phyloP scores from a whole-genome alignment of 345 rosid species.

The Linum usitatissimum region DNA sequence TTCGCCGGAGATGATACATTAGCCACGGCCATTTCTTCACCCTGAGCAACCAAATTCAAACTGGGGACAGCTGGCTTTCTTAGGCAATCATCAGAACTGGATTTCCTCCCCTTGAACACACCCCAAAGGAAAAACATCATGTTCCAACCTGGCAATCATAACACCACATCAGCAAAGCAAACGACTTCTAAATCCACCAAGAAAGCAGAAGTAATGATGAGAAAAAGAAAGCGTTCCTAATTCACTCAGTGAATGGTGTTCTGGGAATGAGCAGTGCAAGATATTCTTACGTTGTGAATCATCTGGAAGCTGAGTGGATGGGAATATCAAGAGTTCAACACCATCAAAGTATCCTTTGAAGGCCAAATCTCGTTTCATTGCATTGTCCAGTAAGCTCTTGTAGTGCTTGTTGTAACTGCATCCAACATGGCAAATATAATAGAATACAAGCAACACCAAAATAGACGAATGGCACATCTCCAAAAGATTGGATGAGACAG shows the following conservation, averaged over 20 bases:
- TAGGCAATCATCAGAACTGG: conserved; percentile 24
- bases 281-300: conserved; percentile 72
- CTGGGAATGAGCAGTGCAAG: background rate
- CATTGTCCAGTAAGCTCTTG: conserved; percentile 61
- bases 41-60: conserved; percentile 20
- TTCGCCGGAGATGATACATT: conserved; percentile 19
- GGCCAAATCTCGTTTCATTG: conserved; percentile 80
- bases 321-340: conserved; percentile 71
- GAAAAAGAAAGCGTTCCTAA: background rate
- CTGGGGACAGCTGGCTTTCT: conserved; percentile 24
- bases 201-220: background rate
- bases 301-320: conserved; percentile 82
- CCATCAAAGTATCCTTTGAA: conserved; percentile 63
- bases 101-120: conserved; percentile 63
- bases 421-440: conserved; percentile 15
- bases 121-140: conserved; percentile 85
- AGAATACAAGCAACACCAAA: background rate
- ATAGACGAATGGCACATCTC: conserved; percentile 2
- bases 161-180: background rate
- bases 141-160: conserved; percentile 74
- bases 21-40: conserved; percentile 21
- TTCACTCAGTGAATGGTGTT: too few relatives aligned
- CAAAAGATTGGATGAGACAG: conserved; percentile 2
- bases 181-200: background rate
- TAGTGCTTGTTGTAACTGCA: conserved; percentile 72